A percentile compares a stretch with the other conserved stretches of the same genome.
These are phyloP conservation scores for Podospora sp. DNA, from an alignment of 495 filamentous ascomycete species.

Conservation along the genomic window DNA sequence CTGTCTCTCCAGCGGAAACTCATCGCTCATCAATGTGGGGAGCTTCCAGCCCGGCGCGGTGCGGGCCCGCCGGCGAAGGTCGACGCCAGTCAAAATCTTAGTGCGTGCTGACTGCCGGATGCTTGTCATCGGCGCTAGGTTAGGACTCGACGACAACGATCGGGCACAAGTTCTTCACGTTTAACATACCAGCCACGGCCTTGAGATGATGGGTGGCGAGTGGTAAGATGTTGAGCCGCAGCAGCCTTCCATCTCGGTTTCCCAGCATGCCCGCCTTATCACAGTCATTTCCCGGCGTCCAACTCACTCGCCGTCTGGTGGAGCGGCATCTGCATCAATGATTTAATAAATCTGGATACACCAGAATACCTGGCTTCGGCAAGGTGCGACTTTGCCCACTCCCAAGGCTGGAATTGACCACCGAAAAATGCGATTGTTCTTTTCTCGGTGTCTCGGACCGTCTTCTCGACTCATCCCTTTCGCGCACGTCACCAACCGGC, in stretches of 20 bases:
- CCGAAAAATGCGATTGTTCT: conserved; percentile 1
- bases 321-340: not conserved
- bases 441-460: conserved; percentile 1
- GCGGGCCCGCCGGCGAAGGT: no score
- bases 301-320: not conserved
- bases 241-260: not conserved
- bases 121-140: not conserved
- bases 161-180: no score
- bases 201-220: not conserved
- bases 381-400: not conserved
- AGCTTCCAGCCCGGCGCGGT: not conserved
- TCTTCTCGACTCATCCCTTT: conserved; percentile 8
- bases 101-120: not conserved
- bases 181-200: no score
- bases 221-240: not conserved
- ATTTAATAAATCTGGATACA: not conserved
- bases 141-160: not conserved
- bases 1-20: no score
- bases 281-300: not conserved
- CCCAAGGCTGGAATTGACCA: not conserved
- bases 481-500: not conserved
- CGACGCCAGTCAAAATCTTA: not conserved
- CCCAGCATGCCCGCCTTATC: not conserved
- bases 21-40: no score
- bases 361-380: not conserved